These are phyloP conservation scores for Beauveria caledonica DNA, from an alignment of 2,329 filamentous ascomycete genomes.

Conservation along the genomic window DNA sequence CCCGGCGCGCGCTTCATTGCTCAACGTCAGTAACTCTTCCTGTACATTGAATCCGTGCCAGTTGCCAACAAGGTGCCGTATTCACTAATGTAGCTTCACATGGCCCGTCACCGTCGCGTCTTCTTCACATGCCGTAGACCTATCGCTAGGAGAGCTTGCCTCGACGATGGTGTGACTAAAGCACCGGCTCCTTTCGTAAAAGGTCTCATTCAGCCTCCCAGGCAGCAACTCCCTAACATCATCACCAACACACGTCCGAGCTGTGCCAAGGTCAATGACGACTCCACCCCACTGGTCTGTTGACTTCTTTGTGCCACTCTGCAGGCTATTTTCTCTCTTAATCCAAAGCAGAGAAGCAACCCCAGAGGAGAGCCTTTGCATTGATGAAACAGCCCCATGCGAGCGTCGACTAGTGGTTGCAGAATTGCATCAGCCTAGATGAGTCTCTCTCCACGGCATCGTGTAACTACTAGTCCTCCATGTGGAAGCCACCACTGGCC, in stretches of 20 bases:
- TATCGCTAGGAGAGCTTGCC: not conserved
- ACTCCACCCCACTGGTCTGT: not conserved
- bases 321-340: not conserved
- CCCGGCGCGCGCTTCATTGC: not conserved
- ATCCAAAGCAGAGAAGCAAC: not conserved
- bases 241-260: not conserved
- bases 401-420: not conserved
- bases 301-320: not conserved
- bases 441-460: not conserved
- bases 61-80: not conserved
- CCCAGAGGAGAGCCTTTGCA: not conserved
- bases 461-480: not conserved
- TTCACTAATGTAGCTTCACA: not conserved
- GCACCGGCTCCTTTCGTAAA: not conserved
- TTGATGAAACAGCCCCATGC: not conserved
- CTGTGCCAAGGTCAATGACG: not conserved
- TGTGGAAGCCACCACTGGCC: not conserved
- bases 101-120: not conserved
- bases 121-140: not conserved
- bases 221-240: not conserved
- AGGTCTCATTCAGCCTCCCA: not conserved
- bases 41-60: not conserved
- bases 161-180: not conserved
- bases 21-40: not conserved
- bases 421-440: not conserved